These are phyloP conservation scores for Falciphora oryzae DNA, from an alignment of 2,329 filamentous ascomycete genomes.

Conservation along the genomic window DNA sequence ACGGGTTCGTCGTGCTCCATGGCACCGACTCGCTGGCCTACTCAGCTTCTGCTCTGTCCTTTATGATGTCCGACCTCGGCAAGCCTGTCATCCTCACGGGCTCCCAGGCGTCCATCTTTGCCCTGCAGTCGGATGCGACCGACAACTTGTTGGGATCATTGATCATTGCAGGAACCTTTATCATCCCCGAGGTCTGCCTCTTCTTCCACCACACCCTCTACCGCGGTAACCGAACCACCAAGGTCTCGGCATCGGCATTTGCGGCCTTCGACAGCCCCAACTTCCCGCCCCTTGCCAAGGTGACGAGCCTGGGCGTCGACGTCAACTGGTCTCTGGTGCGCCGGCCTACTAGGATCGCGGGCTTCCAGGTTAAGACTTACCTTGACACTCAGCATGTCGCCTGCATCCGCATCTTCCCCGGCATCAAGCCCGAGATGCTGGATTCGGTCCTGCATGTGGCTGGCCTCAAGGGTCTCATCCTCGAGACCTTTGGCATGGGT, in stretches of 20 bases:
- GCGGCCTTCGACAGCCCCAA: constrained; percentile 89
- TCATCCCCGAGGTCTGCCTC: constrained; percentile 86
- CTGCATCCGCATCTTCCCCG: constrained; percentile 83
- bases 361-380: constrained; percentile 67
- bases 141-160: constrained; percentile 85
- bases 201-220: constrained; percentile 93
- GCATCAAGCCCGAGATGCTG: constrained; percentile 90
- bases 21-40: constrained; percentile 88
- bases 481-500: constrained; percentile 90
- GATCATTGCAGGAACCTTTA: constrained; percentile 86
- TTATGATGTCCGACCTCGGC: constrained; percentile 86
- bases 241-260: constrained; percentile 80
- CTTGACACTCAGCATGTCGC: constrained; percentile 86
- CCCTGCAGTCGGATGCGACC: constrained; percentile 84
- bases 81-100: constrained; percentile 88
- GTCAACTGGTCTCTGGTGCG: constrained; percentile 76
- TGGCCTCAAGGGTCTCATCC: constrained; percentile 72
- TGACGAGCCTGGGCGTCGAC: constrained; percentile 73
- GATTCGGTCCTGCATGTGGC: constrained; percentile 74
- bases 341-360: constrained; percentile 66
- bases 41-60: constrained; percentile 83
- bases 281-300: constrained; percentile 70
- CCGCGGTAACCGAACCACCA: constrained; percentile 81
- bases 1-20: constrained; percentile 86
- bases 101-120: constrained; percentile 79